phyloP scores from a whole-genome alignment of 2,329 filamentous ascomycete genomes.

The Pseudomassariella vexata region DNA sequence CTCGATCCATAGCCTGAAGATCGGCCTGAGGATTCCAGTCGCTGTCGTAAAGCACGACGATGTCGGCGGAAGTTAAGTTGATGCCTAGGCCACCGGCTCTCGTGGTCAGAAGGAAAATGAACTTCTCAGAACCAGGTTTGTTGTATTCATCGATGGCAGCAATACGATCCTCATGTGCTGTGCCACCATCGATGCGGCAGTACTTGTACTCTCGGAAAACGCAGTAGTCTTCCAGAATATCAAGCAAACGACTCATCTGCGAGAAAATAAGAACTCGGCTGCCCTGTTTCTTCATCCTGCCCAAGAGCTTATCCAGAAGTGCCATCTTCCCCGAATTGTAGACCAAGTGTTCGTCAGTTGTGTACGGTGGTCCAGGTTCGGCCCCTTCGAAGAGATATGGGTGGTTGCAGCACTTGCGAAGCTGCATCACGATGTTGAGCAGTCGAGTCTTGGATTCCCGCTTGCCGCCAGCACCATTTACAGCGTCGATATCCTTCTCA shows the following conservation, averaged over 20 bases:
- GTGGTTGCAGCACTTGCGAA: conserved; percentile 98
- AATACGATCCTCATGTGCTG: conserved; percentile 95
- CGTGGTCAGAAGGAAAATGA: conserved; percentile 91
- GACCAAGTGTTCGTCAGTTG: conserved; percentile 92
- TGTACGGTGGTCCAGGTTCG: conserved; percentile 94
- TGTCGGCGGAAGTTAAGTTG: conserved; percentile 91
- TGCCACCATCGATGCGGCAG: conserved; percentile 94
- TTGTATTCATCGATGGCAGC: conserved; percentile 98
- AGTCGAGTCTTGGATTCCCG: conserved; percentile 95
- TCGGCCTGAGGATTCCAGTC: conserved; percentile 99
- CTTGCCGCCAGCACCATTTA: conserved; percentile 94
- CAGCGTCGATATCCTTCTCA: conserved; percentile 97
- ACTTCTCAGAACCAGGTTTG: conserved; percentile 90
- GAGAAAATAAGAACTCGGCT: conserved; percentile 98
- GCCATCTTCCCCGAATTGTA: conserved; percentile 97
- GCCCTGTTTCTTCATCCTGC: conserved; percentile 75
- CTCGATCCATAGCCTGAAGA: conserved; percentile 97
- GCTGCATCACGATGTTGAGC: conserved; percentile 98
- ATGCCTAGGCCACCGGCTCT: conserved; percentile 94
- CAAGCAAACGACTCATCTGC: conserved; percentile 94
- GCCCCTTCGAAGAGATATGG: conserved; percentile 97
- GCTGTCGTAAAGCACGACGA: conserved; percentile 93
- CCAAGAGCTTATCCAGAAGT: conserved; percentile 86
- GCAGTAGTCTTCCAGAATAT: conserved; percentile 97
- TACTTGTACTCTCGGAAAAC: conserved; percentile 94